Conservation (phyloP, 2,329 filamentous ascomycete species). For the Ilyonectria mors-panacis region DNA sequence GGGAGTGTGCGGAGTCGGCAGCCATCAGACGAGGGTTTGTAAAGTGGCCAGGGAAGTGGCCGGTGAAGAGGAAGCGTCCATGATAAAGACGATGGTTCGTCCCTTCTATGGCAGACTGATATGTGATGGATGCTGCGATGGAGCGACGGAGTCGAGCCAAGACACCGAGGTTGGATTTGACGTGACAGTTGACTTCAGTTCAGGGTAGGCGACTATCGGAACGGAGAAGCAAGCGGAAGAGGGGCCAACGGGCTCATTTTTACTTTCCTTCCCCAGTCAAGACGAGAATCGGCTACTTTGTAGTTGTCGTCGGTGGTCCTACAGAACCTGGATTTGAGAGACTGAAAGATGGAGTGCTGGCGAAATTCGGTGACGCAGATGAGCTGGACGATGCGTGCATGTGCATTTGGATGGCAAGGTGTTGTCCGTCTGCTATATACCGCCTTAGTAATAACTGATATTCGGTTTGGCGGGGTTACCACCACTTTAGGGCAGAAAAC, state of each 20-base stretch:
- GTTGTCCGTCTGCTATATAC: background rate
- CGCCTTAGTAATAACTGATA: conserved; percentile 20
- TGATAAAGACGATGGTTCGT: background rate
- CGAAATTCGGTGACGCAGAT: background rate
- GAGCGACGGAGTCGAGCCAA: background rate
- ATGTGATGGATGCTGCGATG: background rate
- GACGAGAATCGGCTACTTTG: background rate
- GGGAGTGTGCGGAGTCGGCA: conserved; percentile 72
- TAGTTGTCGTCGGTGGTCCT: background rate
- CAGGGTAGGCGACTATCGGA: background rate
- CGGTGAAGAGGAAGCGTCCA: conserved; percentile 11
- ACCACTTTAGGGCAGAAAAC: background rate
- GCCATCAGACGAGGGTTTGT: background rate
- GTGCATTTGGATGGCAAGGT: background rate
- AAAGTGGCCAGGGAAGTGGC: conserved; percentile 3
- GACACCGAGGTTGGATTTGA: background rate
- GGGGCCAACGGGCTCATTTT: background rate
- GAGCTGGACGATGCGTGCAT: background rate
- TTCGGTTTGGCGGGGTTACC: conserved; percentile 22
- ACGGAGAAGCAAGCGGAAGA: background rate
- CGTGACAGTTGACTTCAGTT: background rate
- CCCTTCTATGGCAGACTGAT: background rate
- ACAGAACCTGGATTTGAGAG: background rate
- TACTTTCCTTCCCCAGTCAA: background rate
- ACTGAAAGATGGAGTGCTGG: background rate